phyloP scores from a whole-genome alignment of 2,329 filamentous ascomycete genomes.

The Coniochaeta pulveracea region DNA sequence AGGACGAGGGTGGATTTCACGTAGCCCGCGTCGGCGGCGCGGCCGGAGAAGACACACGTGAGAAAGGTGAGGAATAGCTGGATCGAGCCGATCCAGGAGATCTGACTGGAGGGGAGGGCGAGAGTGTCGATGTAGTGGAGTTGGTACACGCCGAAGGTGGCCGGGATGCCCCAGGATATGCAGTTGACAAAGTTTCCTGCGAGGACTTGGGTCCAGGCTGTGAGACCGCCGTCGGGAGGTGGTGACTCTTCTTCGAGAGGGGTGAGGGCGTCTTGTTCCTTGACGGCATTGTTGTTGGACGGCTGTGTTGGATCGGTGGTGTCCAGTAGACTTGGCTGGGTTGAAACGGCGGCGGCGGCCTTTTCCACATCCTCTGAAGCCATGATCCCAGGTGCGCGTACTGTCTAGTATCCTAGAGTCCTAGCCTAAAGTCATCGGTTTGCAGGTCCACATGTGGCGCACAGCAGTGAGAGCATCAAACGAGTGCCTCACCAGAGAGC shows the following conservation, averaged over 20 bases:
- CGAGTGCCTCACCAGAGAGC: too few relatives aligned
- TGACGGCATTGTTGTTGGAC: not conserved
- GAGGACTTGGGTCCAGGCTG: conserved; percentile 38
- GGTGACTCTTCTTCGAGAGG: conserved; percentile 10
- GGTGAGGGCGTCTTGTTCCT: not conserved
- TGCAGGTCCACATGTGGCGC: too few relatives aligned
- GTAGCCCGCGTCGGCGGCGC: conserved; percentile 38
- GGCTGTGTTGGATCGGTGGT: too few relatives aligned
- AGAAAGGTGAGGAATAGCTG: conserved; percentile 39
- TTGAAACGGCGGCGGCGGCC: too few relatives aligned
- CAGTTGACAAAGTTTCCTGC: conserved; percentile 34
- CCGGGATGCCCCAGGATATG: conserved; percentile 37
- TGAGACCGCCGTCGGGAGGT: conserved; percentile 31
- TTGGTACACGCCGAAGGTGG: conserved; percentile 37
- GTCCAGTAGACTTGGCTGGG: too few relatives aligned
- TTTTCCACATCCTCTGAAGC: too few relatives aligned
- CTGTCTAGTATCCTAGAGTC: too few relatives aligned
- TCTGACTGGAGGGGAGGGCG: conserved; percentile 19
- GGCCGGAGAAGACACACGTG: conserved; percentile 34
- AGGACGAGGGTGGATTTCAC: conserved; percentile 25
- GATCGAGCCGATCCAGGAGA: conserved; percentile 39
- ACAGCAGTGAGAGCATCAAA: too few relatives aligned
- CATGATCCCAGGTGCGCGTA: too few relatives aligned
- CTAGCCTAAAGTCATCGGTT: too few relatives aligned
- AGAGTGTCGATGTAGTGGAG: conserved; percentile 28